These are phyloP conservation scores for Flaveria floridana DNA, from an alignment of 140 eudicot genomes.

Conservation along the genomic window DNA sequence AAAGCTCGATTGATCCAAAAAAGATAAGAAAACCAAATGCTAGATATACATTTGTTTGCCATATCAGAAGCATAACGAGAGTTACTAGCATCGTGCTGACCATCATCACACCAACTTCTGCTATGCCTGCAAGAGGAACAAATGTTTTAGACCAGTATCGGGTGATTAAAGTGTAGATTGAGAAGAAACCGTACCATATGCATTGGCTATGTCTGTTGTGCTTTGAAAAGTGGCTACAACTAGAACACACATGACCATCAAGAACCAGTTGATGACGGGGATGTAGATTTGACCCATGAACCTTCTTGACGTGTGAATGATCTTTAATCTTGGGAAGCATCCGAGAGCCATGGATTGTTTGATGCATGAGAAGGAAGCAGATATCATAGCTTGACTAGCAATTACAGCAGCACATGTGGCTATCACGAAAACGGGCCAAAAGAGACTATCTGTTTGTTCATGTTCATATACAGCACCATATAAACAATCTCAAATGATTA, in stretches of 20 bases:
- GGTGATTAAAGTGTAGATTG: background rate
- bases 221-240: conserved; percentile 85
- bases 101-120: conserved; percentile 94
- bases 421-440: conserved; percentile 86
- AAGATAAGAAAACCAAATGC: conserved; percentile 64
- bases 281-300: conserved; percentile 98
- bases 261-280: conserved; percentile 86
- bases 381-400: conserved; percentile 99
- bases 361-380: conserved; percentile 88
- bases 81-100: conserved; percentile 84
- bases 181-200: conserved; percentile 61
- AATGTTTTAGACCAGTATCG: background rate
- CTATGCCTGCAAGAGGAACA: conserved; percentile 62
- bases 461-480: background rate
- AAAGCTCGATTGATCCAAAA: conserved; percentile 74
- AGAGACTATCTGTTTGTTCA: conserved; percentile 57
- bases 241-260: conserved; percentile 84
- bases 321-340: conserved; percentile 87
- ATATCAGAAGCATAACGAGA: conserved; percentile 87
- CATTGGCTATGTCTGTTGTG: conserved; percentile 88
- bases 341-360: conserved; percentile 97
- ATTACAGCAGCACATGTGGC: conserved; percentile 90
- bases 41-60: conserved; percentile 77
- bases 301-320: conserved; percentile 74
- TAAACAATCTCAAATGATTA: background rate